Percentiles rank a stretch among this genome's conserved stretches.
These are phyloP conservation scores for Strobilomyces dryophilus DNA, from an alignment of 768 basidiomycete species.

Conservation along the genomic window DNA sequence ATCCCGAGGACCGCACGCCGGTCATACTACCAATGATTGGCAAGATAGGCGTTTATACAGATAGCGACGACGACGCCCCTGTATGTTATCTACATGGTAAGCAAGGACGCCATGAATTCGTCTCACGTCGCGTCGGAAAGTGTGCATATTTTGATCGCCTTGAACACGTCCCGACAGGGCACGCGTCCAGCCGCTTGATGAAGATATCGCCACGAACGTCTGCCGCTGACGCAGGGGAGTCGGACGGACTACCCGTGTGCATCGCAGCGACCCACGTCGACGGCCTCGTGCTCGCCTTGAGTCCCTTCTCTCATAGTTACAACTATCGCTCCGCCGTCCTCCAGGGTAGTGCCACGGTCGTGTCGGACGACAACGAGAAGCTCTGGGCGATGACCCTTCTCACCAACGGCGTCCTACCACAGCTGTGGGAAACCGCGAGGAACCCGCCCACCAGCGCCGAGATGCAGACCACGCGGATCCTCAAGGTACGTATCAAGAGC, in stretches of 20 bases:
- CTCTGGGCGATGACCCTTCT: constrained; percentile 22
- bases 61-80: constrained; percentile 3
- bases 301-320: constrained; percentile 24
- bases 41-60: constrained; percentile 19
- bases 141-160: neutral
- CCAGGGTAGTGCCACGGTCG: constrained; percentile 14
- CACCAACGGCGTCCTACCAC: constrained; percentile 21
- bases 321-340: constrained; percentile 26
- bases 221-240: neutral
- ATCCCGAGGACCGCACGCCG: constrained; percentile 12
- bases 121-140: too few species aligned
- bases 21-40: constrained; percentile 27
- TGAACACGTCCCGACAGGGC: constrained; percentile 4
- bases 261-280: constrained; percentile 24
- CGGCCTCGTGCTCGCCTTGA: constrained; percentile 21
- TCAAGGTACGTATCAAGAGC: constrained; percentile 20
- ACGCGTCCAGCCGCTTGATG: constrained; percentile 26
- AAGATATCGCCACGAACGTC: constrained; percentile 12
- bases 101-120: neutral
- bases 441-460: constrained; percentile 20
- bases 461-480: constrained; percentile 21
- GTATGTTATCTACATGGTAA: constrained; percentile 23
- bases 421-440: constrained; percentile 19
- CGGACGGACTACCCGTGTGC: constrained; percentile 15
- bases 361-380: constrained; percentile 19